Evolutionary conservation across 2,329 filamentous ascomycete genomes (phyloP).

Genomic region (Talaromyces piceae): DNA sequence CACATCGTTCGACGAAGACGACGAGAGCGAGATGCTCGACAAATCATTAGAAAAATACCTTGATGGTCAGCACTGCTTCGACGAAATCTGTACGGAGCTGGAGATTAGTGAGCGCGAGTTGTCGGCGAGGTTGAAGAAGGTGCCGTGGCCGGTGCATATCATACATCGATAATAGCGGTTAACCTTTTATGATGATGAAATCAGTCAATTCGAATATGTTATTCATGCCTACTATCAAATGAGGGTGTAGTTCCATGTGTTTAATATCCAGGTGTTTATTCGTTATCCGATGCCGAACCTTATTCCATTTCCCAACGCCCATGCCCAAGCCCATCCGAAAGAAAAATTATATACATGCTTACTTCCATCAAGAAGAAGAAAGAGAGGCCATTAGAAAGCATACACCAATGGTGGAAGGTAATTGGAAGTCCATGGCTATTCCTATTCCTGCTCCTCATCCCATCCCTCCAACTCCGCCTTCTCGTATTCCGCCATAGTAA

Average conservation of each 20-base stretch:
- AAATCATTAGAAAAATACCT: constrained; percentile 34
- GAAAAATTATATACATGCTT: background rate
- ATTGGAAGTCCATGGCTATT: background rate
- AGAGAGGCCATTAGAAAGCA: background rate
- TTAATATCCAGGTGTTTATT: too few species aligned
- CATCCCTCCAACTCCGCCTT: constrained; percentile 71
- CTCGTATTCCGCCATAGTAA: constrained; percentile 64
- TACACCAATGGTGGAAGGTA: too few species aligned
- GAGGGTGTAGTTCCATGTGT: too few species aligned
- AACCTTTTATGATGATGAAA: too few species aligned
- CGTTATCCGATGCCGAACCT: background rate
- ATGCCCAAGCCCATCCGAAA: background rate
- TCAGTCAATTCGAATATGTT: too few species aligned
- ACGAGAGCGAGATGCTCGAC: constrained; percentile 29
- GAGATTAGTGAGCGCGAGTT: constrained; percentile 42
- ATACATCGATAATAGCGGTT: constrained; percentile 41
- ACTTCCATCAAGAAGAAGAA: background rate
- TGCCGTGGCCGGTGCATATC: constrained; percentile 39
- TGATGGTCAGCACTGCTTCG: constrained; percentile 44
- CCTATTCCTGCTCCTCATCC: constrained; percentile 67
- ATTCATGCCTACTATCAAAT: too few species aligned
- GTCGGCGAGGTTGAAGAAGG: constrained; percentile 34
- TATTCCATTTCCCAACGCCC: background rate
- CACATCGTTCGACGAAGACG: constrained; percentile 17
- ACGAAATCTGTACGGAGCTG: constrained; percentile 45